A percentile compares a stretch with the other conserved stretches of the same genome.
Evolutionary conservation across 352 stramenopile genomes (phyloP).

Genomic region (Elongisporangium undulatum): DNA sequence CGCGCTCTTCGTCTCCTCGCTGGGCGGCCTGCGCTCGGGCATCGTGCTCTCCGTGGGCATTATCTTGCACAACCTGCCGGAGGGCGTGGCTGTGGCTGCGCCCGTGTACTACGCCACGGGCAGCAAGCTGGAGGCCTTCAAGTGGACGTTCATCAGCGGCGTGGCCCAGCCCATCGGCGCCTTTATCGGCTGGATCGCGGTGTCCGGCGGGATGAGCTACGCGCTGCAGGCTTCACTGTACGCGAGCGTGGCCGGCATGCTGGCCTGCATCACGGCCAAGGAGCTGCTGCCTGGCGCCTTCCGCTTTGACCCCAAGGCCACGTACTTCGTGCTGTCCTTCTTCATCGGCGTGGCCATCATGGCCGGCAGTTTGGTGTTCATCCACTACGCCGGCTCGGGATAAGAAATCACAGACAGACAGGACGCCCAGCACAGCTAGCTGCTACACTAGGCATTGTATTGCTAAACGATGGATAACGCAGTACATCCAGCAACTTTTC

Average conservation of each 20-base stretch:
- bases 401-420: constrained; percentile 12
- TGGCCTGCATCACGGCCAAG: constrained; percentile 89
- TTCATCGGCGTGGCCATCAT: constrained; percentile 83
- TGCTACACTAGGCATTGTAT: neutral
- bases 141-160: constrained; percentile 86
- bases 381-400: constrained; percentile 43
- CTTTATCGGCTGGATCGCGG: constrained; percentile 75
- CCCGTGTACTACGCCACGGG: constrained; percentile 96
- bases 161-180: constrained; percentile 89
- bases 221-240: constrained; percentile 87
- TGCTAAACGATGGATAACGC: neutral
- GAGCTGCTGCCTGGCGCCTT: constrained; percentile 89
- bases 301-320: constrained; percentile 80
- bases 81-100: constrained; percentile 92
- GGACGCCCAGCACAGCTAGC: too few relatives aligned
- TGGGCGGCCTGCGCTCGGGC: constrained; percentile 87
- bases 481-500: neutral
- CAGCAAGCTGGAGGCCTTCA: constrained; percentile 88
- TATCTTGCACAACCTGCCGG: constrained; percentile 95
- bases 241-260: constrained; percentile 91
- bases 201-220: constrained; percentile 33
- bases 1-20: constrained; percentile 91
- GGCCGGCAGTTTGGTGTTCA: constrained; percentile 76
- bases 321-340: constrained; percentile 77
- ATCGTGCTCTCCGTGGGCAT: constrained; percentile 92